These are phyloP conservation scores for Middelhovenomyces tepae DNA, from an alignment of 805 yeast genomes.

Conservation along the genomic window DNA sequence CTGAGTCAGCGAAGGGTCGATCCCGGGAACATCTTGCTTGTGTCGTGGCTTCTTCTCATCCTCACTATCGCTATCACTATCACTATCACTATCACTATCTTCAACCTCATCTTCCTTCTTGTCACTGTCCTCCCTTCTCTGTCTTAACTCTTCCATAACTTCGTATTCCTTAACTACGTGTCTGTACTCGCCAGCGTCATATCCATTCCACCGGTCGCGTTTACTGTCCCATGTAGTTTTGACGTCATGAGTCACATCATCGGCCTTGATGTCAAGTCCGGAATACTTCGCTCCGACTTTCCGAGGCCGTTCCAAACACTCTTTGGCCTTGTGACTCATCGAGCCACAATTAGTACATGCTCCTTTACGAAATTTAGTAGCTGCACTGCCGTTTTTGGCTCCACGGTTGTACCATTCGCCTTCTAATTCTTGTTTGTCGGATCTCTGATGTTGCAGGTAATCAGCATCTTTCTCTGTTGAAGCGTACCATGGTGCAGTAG, in stretches of 20 bases:
- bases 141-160: conserved; percentile 25
- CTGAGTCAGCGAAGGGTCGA: conserved; percentile 20
- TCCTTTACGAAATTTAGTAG: conserved; percentile 29
- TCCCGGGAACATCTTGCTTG: no score
- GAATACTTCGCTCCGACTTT: conserved; percentile 32
- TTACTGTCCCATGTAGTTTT: conserved; percentile 53
- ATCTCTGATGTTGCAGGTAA: conserved; percentile 23
- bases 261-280: conserved; percentile 23
- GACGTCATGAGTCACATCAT: conserved; percentile 20
- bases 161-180: conserved; percentile 41
- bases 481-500: conserved; percentile 28
- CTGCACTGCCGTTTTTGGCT: conserved; percentile 16
- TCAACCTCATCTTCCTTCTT: conserved; percentile 9
- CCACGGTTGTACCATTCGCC: conserved; percentile 26
- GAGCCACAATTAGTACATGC: conserved; percentile 56
- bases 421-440: conserved; percentile 12
- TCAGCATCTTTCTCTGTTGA: conserved; percentile 16
- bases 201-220: conserved; percentile 79
- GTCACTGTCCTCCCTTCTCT: conserved; percentile 14
- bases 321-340: conserved; percentile 38
- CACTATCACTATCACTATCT: conserved; percentile 7
- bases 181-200: conserved; percentile 54
- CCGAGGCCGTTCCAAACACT: conserved; percentile 52
- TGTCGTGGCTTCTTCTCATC: conserved; percentile 11
- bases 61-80: conserved; percentile 10